phyloP scores from a whole-genome alignment of 345 rosid genomes.

The Mercurialis annua region DNA sequence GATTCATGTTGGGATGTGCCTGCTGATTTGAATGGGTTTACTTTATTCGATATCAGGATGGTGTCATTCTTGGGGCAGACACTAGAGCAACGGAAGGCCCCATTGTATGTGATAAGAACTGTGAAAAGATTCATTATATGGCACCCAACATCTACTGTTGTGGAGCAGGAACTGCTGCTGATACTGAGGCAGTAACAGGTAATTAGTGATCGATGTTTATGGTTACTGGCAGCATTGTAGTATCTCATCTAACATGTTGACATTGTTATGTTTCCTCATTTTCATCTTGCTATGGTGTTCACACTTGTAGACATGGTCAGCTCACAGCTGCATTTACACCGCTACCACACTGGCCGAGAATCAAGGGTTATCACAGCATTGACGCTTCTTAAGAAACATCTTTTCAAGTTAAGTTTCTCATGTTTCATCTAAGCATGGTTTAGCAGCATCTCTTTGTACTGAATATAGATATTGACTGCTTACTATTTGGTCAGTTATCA shows the following conservation, averaged over 20 bases:
- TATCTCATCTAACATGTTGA: background rate
- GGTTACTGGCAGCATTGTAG: background rate
- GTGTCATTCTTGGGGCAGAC: slow-evolving; percentile 94
- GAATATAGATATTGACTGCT: slow-evolving; percentile 22
- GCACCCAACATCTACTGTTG: slow-evolving; percentile 97
- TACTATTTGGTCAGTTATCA: slow-evolving; percentile 49
- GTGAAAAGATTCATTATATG: slow-evolving; percentile 98
- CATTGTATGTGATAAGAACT: slow-evolving; percentile 96
- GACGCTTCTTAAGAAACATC: slow-evolving; percentile 77
- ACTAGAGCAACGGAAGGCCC: slow-evolving; percentile 92
- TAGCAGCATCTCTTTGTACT: slow-evolving; percentile 3
- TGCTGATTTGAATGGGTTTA: background rate
- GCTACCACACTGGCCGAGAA: slow-evolving; percentile 74
- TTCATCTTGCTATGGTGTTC: slow-evolving; percentile 9
- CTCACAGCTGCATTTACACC: slow-evolving; percentile 75
- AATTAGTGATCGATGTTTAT: background rate
- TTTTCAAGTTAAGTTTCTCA: slow-evolving; percentile 51
- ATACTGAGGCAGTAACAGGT: slow-evolving; percentile 99
- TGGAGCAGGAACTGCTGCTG: slow-evolving; percentile 99
- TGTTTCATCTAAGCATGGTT: slow-evolving; percentile 1
- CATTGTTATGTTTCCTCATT: background rate
- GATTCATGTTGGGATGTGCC: background rate
- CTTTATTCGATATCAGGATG: slow-evolving; percentile 47
- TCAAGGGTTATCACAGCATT: slow-evolving; percentile 76
- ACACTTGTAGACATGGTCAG: slow-evolving; percentile 66